These are phyloP conservation scores for Aspergillus aculeatinus DNA, from an alignment of 2,329 filamentous ascomycete genomes.

Conservation along the genomic window DNA sequence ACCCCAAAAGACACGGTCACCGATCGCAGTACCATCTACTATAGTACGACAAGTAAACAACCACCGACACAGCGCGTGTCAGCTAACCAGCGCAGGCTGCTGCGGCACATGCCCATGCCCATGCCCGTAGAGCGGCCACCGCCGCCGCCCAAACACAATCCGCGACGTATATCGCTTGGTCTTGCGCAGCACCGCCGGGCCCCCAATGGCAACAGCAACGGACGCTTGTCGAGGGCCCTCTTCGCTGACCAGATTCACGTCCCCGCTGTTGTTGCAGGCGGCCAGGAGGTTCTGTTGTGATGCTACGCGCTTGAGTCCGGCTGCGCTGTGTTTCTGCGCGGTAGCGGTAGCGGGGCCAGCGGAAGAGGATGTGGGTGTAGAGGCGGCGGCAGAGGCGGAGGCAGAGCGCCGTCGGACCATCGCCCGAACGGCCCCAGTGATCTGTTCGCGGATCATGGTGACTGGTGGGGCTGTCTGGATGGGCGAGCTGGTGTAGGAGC, in stretches of 20 bases:
- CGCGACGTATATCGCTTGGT: not conserved
- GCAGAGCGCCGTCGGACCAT: constrained; percentile 12
- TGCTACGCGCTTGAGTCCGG: not conserved
- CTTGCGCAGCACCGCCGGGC: not conserved
- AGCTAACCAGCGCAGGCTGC: constrained; percentile 1
- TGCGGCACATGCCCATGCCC: not conserved
- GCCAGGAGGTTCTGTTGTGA: not conserved
- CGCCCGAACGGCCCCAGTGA: constrained; percentile 13
- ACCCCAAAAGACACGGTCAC: too few species aligned
- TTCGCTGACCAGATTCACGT: not conserved
- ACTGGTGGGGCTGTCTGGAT: not conserved
- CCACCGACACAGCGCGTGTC: not conserved
- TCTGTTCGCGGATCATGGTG: constrained; percentile 13
- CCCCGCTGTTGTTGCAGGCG: not conserved
- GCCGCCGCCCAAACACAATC: constrained; percentile 3
- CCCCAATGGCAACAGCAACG: not conserved
- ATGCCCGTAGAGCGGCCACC: not conserved
- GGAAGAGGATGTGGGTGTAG: too few species aligned
- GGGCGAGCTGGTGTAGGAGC: not conserved
- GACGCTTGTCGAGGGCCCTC: not conserved
- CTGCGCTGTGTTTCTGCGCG: not conserved
- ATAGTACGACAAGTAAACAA: not conserved
- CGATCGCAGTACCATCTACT: not conserved
- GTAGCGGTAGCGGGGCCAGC: too few species aligned
- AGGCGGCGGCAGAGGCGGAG: not conserved